phyloP scores from a whole-genome alignment of 1,284 basidiomycete species.

The Blastosporella zonata region DNA sequence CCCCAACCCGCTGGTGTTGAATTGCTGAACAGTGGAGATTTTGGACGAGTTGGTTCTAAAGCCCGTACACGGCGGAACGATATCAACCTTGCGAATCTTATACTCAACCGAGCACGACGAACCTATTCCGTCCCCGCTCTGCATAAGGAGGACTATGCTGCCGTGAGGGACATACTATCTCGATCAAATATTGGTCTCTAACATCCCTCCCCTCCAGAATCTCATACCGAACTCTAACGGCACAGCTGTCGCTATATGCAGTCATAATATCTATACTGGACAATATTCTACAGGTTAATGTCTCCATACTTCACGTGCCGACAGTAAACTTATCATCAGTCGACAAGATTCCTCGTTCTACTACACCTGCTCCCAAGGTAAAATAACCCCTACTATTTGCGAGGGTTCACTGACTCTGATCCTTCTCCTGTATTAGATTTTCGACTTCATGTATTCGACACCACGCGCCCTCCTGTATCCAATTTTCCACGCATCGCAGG shows the following conservation, averaged over 20 bases:
- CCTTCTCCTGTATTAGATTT: slow-evolving; percentile 56
- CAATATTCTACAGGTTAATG: slow-evolving; percentile 78
- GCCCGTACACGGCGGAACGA: slow-evolving; percentile 34
- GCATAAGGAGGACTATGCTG: slow-evolving; percentile 53
- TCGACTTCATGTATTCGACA: slow-evolving; percentile 85
- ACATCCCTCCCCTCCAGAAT: slow-evolving; percentile 39
- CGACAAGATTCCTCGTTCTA: slow-evolving; percentile 72
- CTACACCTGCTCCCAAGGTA: slow-evolving; percentile 81
- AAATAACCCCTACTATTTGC: not conserved
- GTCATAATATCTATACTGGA: slow-evolving; percentile 85
- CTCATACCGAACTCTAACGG: slow-evolving; percentile 86
- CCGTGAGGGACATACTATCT: slow-evolving; percentile 35
- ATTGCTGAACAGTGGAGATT: slow-evolving; percentile 81
- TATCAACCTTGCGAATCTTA: slow-evolving; percentile 45
- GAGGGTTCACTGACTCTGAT: not conserved
- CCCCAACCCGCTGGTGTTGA: slow-evolving; percentile 72
- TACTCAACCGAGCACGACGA: slow-evolving; percentile 40
- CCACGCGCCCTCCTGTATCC: slow-evolving; percentile 47
- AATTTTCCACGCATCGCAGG: slow-evolving; percentile 12
- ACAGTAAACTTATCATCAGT: not conserved
- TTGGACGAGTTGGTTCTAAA: slow-evolving; percentile 67
- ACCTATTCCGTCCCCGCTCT: slow-evolving; percentile 36
- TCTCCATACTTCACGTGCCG: not conserved
- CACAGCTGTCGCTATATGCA: slow-evolving; percentile 82
- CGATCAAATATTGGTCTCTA: slow-evolving; percentile 5